These are phyloP conservation scores for Chrysosphaeria jannelii DNA, from an alignment of 2,329 filamentous ascomycete genomes.

Conservation along the genomic window DNA sequence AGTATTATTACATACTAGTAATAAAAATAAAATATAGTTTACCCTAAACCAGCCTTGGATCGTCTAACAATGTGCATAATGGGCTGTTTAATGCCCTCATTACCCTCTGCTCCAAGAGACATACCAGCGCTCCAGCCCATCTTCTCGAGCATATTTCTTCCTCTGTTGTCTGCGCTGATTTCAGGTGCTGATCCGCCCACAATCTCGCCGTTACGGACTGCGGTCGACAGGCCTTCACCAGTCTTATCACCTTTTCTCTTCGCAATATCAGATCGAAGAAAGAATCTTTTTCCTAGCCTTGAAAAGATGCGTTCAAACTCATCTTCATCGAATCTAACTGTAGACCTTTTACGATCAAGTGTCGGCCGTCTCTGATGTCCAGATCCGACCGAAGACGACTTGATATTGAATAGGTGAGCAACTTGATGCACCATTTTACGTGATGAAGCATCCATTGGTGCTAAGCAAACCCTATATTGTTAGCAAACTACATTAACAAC, in stretches of 20 bases:
- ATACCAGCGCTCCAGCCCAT: slow-evolving; percentile 90
- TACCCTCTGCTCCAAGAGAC: slow-evolving; percentile 50
- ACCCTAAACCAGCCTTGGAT: slow-evolving; percentile 58
- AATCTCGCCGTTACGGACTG: slow-evolving; percentile 58
- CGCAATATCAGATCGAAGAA: slow-evolving; percentile 17
- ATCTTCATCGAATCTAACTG: slow-evolving; percentile 25
- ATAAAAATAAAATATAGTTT: slow-evolving; percentile 10
- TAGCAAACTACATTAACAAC: slow-evolving; percentile 1
- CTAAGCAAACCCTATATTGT: slow-evolving; percentile 33
- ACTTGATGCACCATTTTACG: slow-evolving; percentile 59
- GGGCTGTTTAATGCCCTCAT: slow-evolving; percentile 67
- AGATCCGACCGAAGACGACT: slow-evolving; percentile 54
- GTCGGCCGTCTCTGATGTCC: slow-evolving; percentile 45
- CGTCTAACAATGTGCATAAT: slow-evolving; percentile 71
- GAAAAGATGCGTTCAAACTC: slow-evolving; percentile 18
- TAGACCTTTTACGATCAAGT: slow-evolving; percentile 43
- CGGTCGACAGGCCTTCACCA: slow-evolving; percentile 8
- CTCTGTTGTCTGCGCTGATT: slow-evolving; percentile 54
- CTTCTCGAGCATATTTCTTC: slow-evolving; percentile 69
- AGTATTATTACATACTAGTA: too few species aligned
- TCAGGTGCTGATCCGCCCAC: slow-evolving; percentile 68
- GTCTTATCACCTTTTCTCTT: slow-evolving; percentile 3
- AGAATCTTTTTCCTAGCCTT: slow-evolving; percentile 20
- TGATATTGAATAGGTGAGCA: slow-evolving; percentile 44
- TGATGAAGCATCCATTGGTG: slow-evolving; percentile 54